Conservation (phyloP, 75 land plant species). For the Gnetum montanum region DNA sequence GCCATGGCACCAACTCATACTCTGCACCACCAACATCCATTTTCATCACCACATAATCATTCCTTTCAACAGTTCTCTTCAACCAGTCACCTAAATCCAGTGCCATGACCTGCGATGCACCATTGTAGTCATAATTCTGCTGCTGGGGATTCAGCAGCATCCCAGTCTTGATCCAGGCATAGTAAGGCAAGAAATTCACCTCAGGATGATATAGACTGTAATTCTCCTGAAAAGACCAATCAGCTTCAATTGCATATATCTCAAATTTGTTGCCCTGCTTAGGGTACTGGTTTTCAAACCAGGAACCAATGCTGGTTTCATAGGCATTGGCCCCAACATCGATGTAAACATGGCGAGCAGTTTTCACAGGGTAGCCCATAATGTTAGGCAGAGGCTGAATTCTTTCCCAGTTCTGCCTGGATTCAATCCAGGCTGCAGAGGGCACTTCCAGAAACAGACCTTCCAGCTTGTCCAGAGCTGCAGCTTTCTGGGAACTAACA, state of each 20-base stretch:
- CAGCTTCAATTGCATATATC: slow-evolving; percentile 40
- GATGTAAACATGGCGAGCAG: slow-evolving; percentile 42
- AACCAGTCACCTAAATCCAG: slow-evolving; percentile 69
- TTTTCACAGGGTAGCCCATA: slow-evolving; percentile 29
- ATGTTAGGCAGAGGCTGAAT: slow-evolving; percentile 40
- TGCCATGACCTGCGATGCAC: slow-evolving; percentile 16
- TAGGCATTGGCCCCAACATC: slow-evolving; percentile 39
- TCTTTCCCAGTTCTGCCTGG: slow-evolving; percentile 1
- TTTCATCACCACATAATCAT: slow-evolving; percentile 79
- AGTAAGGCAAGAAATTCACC: slow-evolving; percentile 17
- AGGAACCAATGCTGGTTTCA: slow-evolving; percentile 24
- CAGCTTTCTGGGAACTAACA: slow-evolving; percentile 13
- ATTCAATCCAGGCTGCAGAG: neutral
- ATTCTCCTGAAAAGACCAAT: slow-evolving; percentile 19
- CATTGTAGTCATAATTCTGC: too few species aligned
- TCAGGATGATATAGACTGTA: slow-evolving; percentile 17
- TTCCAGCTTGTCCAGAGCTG: slow-evolving; percentile 31
- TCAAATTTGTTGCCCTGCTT: slow-evolving; percentile 38
- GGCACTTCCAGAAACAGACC: slow-evolving; percentile 54
- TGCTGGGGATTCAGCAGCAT: neutral
- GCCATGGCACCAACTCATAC: slow-evolving; percentile 46
- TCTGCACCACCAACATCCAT: slow-evolving; percentile 61
- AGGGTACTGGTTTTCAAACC: slow-evolving; percentile 67
- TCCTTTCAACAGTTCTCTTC: slow-evolving; percentile 28
- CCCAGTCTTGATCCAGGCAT: slow-evolving; percentile 18